These are phyloP conservation scores for Trichophyton verrucosum DNA, from an alignment of 2,329 filamentous ascomycete genomes.

Conservation along the genomic window DNA sequence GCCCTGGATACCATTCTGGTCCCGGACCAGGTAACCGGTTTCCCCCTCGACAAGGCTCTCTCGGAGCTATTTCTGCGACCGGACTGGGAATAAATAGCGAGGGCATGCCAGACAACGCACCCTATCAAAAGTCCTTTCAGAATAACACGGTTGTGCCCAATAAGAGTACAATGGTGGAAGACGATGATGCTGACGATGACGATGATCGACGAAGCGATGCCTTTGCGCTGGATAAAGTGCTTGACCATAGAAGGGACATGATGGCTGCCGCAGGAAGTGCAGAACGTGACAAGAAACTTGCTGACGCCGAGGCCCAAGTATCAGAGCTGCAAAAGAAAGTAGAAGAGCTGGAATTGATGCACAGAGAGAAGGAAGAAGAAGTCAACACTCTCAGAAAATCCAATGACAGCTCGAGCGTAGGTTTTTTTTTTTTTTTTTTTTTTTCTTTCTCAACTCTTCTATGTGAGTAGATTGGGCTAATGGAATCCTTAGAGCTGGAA, in stretches of 20 bases:
- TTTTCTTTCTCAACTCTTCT: neutral
- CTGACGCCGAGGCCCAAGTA: conserved; percentile 71
- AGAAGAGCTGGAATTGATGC: conserved; percentile 53
- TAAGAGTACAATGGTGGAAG: conserved; percentile 94
- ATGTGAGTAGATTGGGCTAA: neutral
- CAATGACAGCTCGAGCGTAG: conserved; percentile 41
- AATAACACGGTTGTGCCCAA: conserved; percentile 95
- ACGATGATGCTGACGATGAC: conserved; percentile 60
- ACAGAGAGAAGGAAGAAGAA: conserved; percentile 62
- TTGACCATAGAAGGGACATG: conserved; percentile 31
- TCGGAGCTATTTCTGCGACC: conserved; percentile 23
- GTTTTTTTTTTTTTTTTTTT: conserved; percentile 7
- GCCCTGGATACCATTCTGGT: conserved; percentile 27
- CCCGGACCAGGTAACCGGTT: conserved; percentile 23
- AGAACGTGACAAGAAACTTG: conserved; percentile 56
- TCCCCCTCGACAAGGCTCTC: conserved; percentile 29
- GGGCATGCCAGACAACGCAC: conserved; percentile 47
- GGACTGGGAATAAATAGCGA: conserved; percentile 47
- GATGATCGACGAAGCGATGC: conserved; percentile 50
- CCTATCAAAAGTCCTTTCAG: conserved; percentile 79
- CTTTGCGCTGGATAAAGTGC: conserved; percentile 47
- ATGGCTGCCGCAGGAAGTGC: conserved; percentile 38
- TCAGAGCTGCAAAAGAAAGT: conserved; percentile 62
- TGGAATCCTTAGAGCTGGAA: conserved; percentile 24
- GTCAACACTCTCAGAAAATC: conserved; percentile 48